Conservation (phyloP, 768 basidiomycete genomes). For the Pholiota molesta region DNA sequence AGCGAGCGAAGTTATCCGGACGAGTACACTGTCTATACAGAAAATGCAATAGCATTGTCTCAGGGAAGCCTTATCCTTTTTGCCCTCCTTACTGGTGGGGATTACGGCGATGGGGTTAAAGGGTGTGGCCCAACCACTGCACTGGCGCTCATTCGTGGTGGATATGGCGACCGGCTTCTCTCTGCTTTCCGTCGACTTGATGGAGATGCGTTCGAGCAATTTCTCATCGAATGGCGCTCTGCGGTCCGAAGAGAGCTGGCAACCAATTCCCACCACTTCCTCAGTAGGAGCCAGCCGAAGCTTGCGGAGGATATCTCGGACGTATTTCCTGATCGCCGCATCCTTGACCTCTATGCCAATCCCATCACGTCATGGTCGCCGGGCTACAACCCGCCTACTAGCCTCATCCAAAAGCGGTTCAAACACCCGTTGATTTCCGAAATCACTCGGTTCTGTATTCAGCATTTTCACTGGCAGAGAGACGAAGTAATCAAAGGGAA, state of each 20-base stretch:
- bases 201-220: neutral
- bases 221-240: neutral
- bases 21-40: neutral
- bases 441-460: neutral
- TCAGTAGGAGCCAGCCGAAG: neutral
- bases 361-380: neutral
- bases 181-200: neutral
- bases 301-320: neutral
- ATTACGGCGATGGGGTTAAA: constrained; percentile 56
- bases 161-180: constrained; percentile 48
- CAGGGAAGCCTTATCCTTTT: constrained; percentile 48
- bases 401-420: neutral
- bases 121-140: constrained; percentile 59
- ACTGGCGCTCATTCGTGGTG: constrained; percentile 58
- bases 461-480: neutral
- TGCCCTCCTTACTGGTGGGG: constrained; percentile 67
- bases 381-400: neutral
- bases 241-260: neutral
- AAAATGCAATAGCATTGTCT: neutral
- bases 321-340: neutral
- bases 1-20: neutral
- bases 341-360: neutral
- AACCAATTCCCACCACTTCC: neutral
- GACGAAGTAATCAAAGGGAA: neutral
- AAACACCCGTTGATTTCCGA: neutral